A percentile compares a stretch with the other conserved stretches of the same genome.
phyloP scores from a whole-genome alignment of 1,284 basidiomycete genomes.

The Fomes fomentarius region DNA sequence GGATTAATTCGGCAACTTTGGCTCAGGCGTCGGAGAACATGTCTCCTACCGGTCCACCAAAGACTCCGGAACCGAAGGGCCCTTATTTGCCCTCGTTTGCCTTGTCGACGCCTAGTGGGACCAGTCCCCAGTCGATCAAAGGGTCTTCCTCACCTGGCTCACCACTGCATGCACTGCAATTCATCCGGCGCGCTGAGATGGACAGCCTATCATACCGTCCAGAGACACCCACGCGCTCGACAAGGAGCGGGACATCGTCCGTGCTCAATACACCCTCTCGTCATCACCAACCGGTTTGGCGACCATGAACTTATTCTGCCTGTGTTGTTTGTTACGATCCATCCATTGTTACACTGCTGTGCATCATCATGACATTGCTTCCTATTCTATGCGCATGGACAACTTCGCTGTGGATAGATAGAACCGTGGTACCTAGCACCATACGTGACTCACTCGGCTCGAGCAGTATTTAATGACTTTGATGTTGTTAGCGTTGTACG shows the following conservation, averaged over 20 bases:
- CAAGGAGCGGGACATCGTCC: constrained; percentile 28
- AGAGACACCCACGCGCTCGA: constrained; percentile 45
- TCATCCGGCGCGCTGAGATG: constrained; percentile 54
- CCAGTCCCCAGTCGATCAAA: constrained; percentile 48
- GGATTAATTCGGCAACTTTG: constrained; percentile 80
- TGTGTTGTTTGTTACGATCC: constrained; percentile 11
- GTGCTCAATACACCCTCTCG: constrained; percentile 28
- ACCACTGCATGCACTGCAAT: constrained; percentile 58
- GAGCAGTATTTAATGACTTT: constrained; percentile 24
- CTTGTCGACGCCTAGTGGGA: constrained; percentile 50
- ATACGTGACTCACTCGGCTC: constrained; percentile 11
- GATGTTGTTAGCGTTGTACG: constrained; percentile 25
- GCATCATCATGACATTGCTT: constrained; percentile 11
- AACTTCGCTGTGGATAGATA: constrained; percentile 18
- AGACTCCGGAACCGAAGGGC: constrained; percentile 68
- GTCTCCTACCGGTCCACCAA: constrained; percentile 50
- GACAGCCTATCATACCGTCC: constrained; percentile 42
- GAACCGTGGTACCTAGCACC: neutral
- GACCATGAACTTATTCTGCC: constrained; percentile 27
- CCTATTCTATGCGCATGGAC: constrained; percentile 16
- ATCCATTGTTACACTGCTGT: constrained; percentile 25
- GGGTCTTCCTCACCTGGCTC: constrained; percentile 52
- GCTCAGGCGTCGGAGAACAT: constrained; percentile 52
- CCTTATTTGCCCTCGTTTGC: constrained; percentile 49
- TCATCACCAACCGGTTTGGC: constrained; percentile 31